These are phyloP conservation scores for Tetrahymena thermophila DNA, from an alignment of 73 alveolate genomes.

Conservation along the genomic window DNA sequence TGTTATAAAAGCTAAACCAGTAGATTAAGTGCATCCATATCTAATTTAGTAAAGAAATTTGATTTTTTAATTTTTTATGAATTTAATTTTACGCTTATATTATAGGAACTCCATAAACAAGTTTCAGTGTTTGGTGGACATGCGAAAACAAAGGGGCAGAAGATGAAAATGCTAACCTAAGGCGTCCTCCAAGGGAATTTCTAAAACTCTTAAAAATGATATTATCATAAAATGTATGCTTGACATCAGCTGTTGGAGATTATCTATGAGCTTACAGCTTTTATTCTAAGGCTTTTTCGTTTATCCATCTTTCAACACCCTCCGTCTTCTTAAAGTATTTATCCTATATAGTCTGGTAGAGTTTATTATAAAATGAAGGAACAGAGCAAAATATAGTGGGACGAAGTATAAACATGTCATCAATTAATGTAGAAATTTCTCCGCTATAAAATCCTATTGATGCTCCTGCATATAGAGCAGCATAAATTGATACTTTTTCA, in stretches of 20 bases:
- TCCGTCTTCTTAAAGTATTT: slow-evolving; percentile 40
- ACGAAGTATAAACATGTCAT: slow-evolving; percentile 74
- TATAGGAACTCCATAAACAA: slow-evolving; percentile 62
- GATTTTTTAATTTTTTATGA: slow-evolving; percentile 5
- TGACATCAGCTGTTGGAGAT: slow-evolving; percentile 40
- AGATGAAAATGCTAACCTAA: neutral
- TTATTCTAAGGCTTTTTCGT: slow-evolving; percentile 36
- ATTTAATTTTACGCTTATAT: slow-evolving; percentile 50
- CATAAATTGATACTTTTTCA: slow-evolving; percentile 71
- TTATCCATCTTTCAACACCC: slow-evolving; percentile 1
- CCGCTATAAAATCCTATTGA: slow-evolving; percentile 86
- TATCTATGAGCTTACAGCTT: neutral
- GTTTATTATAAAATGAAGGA: slow-evolving; percentile 46
- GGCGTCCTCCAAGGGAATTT: neutral
- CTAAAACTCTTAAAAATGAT: slow-evolving; percentile 48
- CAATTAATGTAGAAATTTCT: slow-evolving; percentile 64
- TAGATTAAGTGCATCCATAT: slow-evolving; percentile 56
- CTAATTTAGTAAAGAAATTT: too few species aligned
- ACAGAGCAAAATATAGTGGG: slow-evolving; percentile 42
- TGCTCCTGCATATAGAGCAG: slow-evolving; percentile 56
- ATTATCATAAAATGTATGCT: slow-evolving; percentile 57
- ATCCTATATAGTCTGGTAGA: slow-evolving; percentile 64
- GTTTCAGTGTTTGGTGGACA: slow-evolving; percentile 58
- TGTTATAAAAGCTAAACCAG: slow-evolving; percentile 57
- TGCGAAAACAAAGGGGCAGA: neutral